Evolutionary conservation across 257 asterid genomes (phyloP), one percentile per base, ranked within the genome.

Genomic region (Leonotis leonurus): DNA sequence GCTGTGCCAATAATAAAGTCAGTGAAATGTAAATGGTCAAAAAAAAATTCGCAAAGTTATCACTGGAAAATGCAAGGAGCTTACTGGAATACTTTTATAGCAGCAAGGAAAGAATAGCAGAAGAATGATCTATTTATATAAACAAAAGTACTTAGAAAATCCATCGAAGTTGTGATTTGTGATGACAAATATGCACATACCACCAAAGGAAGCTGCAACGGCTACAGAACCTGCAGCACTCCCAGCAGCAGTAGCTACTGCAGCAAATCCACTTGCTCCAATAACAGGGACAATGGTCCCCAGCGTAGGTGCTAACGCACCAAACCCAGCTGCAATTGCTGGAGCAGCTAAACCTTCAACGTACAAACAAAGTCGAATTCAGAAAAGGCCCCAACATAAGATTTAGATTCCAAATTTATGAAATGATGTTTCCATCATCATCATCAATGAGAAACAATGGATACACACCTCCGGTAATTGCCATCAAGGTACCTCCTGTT

Each of bases 181-280:
- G 46, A 55, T 49, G 27, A 53, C 22, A 45, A 54, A 64, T 14
- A 13, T 41, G 64, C 58, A 73, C 71, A 53, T 54, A 87, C 99
- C 97, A 22, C 99, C 99, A 73, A 93, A 87, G 43, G 99, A 93
- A 69, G 97, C 97, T 26, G 96, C 99, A 68, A 93, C 97, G 27
- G 99, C 96, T 66, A 82, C 97, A 55, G 99, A 93, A 62, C 99
- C 99, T 0, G 95, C 99, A 74, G 74, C 96, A 76, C 96, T 81
- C 68, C 99, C 99, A 70, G 99, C 97, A 25, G 96, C 97, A 67
- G 75, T 82, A 26, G 97, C 99, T 76, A 81, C 85, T 17, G 99
- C 94, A 73, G 94, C 96, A 78, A 89, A 87, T 39, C 96, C 97
- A 73, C 95, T 62, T 37, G 99, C 97, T 74, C 97, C 97, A 62